Evolutionary conservation across 2,329 filamentous ascomycete genomes (phyloP), one percentile per base, ranked within the genome.

Genomic region (Cercospora sp.): DNA sequence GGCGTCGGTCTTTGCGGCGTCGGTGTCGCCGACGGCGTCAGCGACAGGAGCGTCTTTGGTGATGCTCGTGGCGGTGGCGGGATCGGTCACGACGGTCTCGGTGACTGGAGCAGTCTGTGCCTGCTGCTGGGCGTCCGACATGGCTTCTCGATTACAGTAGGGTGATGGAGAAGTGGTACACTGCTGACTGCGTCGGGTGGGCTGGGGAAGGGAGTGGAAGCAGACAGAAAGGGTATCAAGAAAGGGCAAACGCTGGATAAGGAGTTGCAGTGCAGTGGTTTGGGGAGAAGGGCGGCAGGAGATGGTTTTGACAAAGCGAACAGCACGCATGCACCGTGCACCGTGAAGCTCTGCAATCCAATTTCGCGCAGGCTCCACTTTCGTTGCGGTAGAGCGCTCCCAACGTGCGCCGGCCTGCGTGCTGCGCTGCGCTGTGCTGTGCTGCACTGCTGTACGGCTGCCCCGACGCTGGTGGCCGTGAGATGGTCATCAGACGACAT

Each of bases 1-100:
- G 33, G 84, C 71, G 62, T 73, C 71, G 18, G 68, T 69, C 51
- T 68, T 79, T 65, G 82, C 81, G 72, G 78, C 79, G 76, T 83
- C 82, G 71, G 81, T 80, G 55, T 70, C 69, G 13, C 70, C 69
- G 42, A 70, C 71, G 28, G 75, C 73, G 65, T 82, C 79, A 30
- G 80, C 76, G 64, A 77, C 74, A 40, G 74, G 75, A 62, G 82
- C 79, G 33, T 80, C 72, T 59, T 78, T 78, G 55, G 78, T 71
- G 57, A 75, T 76, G 68, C 76, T 75, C 66, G 79, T 76, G 67
- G 79, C 79, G 57, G 74, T 73, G 63, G 72, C 67, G 45, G 73
- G 71, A 59, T 81, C 78, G 57, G 74, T 72, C 45, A 64, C 51
- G 57, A 64, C 58, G 64, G 70, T 36, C 67, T 72, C 72, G 51